Conservation (phyloP, 495 filamentous ascomycete genomes). For the Trichodelitschia bisporula region DNA sequence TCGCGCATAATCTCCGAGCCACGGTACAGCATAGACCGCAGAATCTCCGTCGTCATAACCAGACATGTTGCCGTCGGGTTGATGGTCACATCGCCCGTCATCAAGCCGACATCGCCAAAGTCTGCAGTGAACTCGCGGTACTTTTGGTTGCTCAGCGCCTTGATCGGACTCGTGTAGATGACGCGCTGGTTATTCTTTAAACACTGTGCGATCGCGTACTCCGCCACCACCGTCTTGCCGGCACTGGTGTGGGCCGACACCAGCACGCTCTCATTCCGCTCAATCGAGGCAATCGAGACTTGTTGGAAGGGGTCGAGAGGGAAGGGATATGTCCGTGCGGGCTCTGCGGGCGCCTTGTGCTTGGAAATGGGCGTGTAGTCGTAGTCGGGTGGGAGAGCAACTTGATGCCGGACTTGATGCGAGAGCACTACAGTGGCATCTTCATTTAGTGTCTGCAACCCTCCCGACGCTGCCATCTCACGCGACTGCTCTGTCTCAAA, state of each 20-base stretch:
- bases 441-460: slow-evolving; percentile 44
- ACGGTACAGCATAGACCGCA: slow-evolving; percentile 93
- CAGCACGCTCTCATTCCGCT: slow-evolving; percentile 82
- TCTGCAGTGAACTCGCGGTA: slow-evolving; percentile 88
- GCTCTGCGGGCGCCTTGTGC: slow-evolving; percentile 64
- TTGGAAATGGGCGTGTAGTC: slow-evolving; percentile 78
- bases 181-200: slow-evolving; percentile 92
- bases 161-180: slow-evolving; percentile 98
- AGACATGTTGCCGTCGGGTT: slow-evolving; percentile 94
- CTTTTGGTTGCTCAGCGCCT: slow-evolving; percentile 94
- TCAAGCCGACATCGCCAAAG: slow-evolving; percentile 90
- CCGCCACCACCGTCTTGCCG: slow-evolving; percentile 92
- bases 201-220: slow-evolving; percentile 95
- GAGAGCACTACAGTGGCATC: slow-evolving; percentile 49
- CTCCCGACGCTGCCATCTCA: slow-evolving; percentile 59
- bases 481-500: slow-evolving; percentile 91
- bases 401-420: slow-evolving; percentile 96
- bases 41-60: slow-evolving; percentile 98
- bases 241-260: slow-evolving; percentile 95
- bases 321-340: slow-evolving; percentile 66
- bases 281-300: slow-evolving; percentile 74
- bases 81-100: slow-evolving; percentile 98
- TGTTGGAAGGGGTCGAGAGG: slow-evolving; percentile 92
- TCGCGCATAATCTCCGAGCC: slow-evolving; percentile 99
- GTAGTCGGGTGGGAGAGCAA: slow-evolving; percentile 79